Evolutionary conservation across 2,329 filamentous ascomycete genomes (phyloP).

Genomic region (Talaromyces sp.): DNA sequence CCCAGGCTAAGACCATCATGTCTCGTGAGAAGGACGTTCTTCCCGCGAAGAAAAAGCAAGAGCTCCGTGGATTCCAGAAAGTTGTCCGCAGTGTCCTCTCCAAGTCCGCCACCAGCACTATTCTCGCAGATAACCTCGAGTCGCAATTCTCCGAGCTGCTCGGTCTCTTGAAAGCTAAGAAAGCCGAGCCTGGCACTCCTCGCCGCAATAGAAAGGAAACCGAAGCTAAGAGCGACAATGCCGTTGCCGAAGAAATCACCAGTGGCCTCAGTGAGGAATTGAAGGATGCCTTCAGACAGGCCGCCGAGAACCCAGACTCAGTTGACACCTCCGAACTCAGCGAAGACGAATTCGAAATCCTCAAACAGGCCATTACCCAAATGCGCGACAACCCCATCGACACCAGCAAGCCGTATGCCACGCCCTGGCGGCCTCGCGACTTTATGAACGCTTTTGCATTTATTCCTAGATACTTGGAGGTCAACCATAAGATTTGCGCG

Average conservation of each 20-base stretch:
- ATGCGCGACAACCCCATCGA: constrained; percentile 75
- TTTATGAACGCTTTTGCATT: constrained; percentile 93
- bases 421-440: constrained; percentile 81
- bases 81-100: constrained; percentile 62
- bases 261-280: constrained; percentile 27
- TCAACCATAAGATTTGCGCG: constrained; percentile 94
- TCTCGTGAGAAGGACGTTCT: constrained; percentile 52
- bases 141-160: constrained; percentile 55
- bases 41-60: constrained; percentile 69
- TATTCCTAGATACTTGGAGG: constrained; percentile 91
- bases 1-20: constrained; percentile 60
- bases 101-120: constrained; percentile 46
- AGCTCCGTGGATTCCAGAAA: constrained; percentile 68
- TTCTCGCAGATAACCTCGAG: constrained; percentile 50
- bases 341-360: constrained; percentile 46
- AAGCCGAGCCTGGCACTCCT: constrained; percentile 21
- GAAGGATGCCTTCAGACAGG: constrained; percentile 34
- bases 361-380: constrained; percentile 57
- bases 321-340: constrained; percentile 47
- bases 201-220: constrained; percentile 19
- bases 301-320: constrained; percentile 27
- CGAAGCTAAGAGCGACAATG: neutral
- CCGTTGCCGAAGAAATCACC: constrained; percentile 20
- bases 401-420: constrained; percentile 75
- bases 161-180: constrained; percentile 45